These are phyloP conservation scores for Aspergillus quadricinctus DNA, from an alignment of 2,329 filamentous ascomycete genomes.

Conservation along the genomic window DNA sequence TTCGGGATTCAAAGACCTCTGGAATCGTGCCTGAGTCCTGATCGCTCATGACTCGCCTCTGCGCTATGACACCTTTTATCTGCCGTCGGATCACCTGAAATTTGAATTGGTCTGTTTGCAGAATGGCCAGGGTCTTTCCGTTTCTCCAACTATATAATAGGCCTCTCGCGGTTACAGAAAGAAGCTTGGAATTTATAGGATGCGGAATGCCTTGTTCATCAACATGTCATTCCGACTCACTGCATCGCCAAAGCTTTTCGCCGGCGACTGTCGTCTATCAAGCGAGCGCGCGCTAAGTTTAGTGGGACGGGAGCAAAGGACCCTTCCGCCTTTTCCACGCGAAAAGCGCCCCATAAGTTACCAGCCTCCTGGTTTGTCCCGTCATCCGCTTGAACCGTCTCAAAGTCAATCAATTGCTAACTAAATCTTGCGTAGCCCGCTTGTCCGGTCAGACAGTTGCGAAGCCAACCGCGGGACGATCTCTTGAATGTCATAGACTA, in stretches of 20 bases:
- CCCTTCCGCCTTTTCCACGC: conserved; percentile 19
- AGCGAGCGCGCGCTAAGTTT: conserved; percentile 14
- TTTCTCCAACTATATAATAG: not conserved
- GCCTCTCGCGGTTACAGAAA: not conserved
- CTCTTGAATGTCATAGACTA: conserved; percentile 6
- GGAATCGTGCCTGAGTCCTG: conserved; percentile 17
- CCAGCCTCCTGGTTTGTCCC: conserved; percentile 21
- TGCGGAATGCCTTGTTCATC: not conserved
- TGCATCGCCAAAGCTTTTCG: conserved; percentile 10
- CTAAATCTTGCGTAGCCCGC: conserved; percentile 1
- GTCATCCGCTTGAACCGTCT: conserved; percentile 12
- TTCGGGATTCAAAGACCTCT: conserved; percentile 55
- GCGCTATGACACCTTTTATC: conserved; percentile 3
- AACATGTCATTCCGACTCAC: not conserved
- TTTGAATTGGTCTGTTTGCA: not conserved
- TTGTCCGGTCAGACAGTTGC: conserved; percentile 7
- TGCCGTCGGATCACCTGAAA: not conserved
- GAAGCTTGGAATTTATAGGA: not conserved
- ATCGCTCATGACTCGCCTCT: conserved; percentile 2
- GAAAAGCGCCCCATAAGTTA: conserved; percentile 24
- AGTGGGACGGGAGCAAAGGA: conserved; percentile 15
- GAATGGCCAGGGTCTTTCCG: not conserved
- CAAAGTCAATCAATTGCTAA: conserved; percentile 19
- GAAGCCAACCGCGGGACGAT: conserved; percentile 3
- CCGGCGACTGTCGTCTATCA: conserved; percentile 6